Conservation (phyloP, 305 asterid genomes). For the Solanum hybrid region DNA sequence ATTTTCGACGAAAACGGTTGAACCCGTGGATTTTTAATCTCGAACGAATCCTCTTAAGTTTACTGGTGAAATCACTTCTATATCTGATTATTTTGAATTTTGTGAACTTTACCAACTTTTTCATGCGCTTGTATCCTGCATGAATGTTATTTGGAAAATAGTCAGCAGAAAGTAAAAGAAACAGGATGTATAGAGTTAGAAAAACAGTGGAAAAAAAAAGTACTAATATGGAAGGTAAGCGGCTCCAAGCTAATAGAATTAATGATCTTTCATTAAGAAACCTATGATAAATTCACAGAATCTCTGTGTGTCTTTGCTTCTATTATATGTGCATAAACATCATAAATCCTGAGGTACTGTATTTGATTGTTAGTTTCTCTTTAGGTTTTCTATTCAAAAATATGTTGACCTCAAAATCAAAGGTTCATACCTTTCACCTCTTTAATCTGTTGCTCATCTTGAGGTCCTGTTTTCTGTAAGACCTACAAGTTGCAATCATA, state of each 20-base stretch:
- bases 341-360: neutral
- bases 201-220: neutral
- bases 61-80: constrained; percentile 29
- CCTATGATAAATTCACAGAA: neutral
- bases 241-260: neutral
- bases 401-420: neutral
- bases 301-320: neutral
- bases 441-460: constrained; percentile 35
- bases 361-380: neutral
- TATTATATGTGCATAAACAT: neutral
- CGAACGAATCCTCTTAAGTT: constrained; percentile 46
- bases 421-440: constrained; percentile 29
- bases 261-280: neutral
- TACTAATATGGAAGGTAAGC: neutral
- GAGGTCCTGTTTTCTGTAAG: constrained; percentile 25
- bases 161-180: neutral
- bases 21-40: constrained; percentile 59
- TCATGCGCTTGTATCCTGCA: constrained; percentile 39
- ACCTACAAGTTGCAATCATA: constrained; percentile 33
- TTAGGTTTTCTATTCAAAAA: neutral
- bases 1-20: constrained; percentile 29
- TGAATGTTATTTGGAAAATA: neutral
- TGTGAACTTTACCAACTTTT: constrained; percentile 43
- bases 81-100: constrained; percentile 31
- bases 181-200: neutral